Evolutionary conservation across 169 alveolate species (phyloP).

Genomic region (Eimeria acervulina): DNA sequence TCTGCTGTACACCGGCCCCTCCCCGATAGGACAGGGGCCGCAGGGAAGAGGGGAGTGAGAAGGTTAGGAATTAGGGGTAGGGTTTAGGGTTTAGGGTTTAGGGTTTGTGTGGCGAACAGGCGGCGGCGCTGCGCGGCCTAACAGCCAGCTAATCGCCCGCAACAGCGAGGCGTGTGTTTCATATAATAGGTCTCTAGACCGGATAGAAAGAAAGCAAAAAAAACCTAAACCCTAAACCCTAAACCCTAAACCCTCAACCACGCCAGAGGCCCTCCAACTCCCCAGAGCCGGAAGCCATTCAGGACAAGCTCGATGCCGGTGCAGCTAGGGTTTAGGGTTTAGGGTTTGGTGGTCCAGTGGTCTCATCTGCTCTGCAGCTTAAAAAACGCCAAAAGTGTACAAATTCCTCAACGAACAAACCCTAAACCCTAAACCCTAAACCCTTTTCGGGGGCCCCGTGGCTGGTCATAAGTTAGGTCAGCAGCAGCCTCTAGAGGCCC

Average conservation of each 20-base stretch:
- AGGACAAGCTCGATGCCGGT: slow-evolving; percentile 13
- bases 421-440: slow-evolving; percentile 29
- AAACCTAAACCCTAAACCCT: background rate
- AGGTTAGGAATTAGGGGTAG: background rate
- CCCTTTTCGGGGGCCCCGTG: slow-evolving; percentile 1
- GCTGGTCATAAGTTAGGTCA: slow-evolving; percentile 19
- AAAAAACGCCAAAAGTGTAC: background rate
- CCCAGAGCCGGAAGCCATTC: slow-evolving; percentile 12
- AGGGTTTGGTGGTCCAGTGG: background rate
- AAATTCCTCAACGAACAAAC: background rate
- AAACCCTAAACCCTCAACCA: background rate
- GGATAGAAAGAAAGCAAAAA: background rate
- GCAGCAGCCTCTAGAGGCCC: slow-evolving; percentile 33
- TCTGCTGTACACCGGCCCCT: too few relatives aligned
- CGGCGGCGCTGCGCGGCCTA: background rate
- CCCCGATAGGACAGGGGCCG: background rate
- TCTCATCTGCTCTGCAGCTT: background rate
- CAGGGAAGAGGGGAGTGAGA: background rate
- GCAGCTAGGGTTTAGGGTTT: slow-evolving; percentile 11
- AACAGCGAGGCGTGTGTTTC: background rate
- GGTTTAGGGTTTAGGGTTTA: slow-evolving; percentile 27
- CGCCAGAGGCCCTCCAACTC: slow-evolving; percentile 18
- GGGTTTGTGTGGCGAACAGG: background rate
- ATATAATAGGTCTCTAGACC: background rate
- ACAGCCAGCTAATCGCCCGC: background rate